Conservation (phyloP, 495 filamentous ascomycete genomes). For the Geopyxis carbonaria region DNA sequence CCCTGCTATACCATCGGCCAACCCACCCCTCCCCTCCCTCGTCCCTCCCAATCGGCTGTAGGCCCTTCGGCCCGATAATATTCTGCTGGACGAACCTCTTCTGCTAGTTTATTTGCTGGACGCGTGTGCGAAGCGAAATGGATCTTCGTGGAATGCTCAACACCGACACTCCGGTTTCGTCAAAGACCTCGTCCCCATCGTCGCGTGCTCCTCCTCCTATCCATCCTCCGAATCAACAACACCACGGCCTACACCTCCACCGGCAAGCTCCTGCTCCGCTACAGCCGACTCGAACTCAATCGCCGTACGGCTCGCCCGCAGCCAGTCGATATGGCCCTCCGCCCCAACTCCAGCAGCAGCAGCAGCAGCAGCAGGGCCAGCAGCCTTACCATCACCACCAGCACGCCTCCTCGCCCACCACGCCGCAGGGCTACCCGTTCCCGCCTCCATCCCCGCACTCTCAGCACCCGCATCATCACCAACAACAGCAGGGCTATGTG, state of each 20-base stretch:
- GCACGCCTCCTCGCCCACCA: slow-evolving; percentile 5
- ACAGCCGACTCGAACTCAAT: slow-evolving; percentile 13
- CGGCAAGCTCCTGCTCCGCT: slow-evolving; percentile 14
- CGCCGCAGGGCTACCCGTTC: slow-evolving; percentile 14
- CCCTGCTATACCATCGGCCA: neutral
- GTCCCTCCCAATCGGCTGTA: slow-evolving; percentile 2
- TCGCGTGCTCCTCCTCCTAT: neutral
- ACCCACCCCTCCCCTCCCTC: slow-evolving; percentile 5
- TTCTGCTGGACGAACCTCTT: neutral
- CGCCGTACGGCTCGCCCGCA: slow-evolving; percentile 13
- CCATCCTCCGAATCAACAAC: slow-evolving; percentile 7
- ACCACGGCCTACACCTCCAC: slow-evolving; percentile 8
- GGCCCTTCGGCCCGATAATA: neutral
- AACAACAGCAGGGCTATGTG: slow-evolving; percentile 15
- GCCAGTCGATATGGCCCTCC: neutral
- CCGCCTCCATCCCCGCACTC: slow-evolving; percentile 10
- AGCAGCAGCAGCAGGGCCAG: too few species aligned
- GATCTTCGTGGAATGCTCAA: slow-evolving; percentile 23
- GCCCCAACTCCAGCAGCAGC: slow-evolving; percentile 12
- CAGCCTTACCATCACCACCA: slow-evolving; percentile 13
- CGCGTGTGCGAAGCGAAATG: slow-evolving; percentile 12
- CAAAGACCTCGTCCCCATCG: slow-evolving; percentile 10
- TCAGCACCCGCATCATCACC: slow-evolving; percentile 13
- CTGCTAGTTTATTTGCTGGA: slow-evolving; percentile 4
- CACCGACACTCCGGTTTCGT: slow-evolving; percentile 10